Conservation (phyloP, 768 basidiomycete species). For the Pisolithus tinctorius region DNA sequence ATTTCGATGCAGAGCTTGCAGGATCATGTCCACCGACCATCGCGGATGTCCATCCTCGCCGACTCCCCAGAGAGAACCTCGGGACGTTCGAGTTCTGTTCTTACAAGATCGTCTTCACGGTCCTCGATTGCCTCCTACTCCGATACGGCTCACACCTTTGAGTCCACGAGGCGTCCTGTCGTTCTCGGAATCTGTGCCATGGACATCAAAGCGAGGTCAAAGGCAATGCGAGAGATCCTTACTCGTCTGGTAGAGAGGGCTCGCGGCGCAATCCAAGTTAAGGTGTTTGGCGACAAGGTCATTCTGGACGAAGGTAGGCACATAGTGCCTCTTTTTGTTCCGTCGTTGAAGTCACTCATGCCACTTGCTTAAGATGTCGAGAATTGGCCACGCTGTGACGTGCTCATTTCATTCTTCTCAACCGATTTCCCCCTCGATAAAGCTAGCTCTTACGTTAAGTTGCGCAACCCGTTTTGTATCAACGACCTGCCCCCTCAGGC, state of each 20-base stretch:
- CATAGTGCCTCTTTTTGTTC: conserved; percentile 2
- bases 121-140: conserved; percentile 66
- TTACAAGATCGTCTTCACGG: conserved; percentile 67
- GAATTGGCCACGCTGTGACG: conserved; percentile 95
- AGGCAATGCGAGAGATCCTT: conserved; percentile 93
- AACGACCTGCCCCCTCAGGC: conserved; percentile 92
- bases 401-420: conserved; percentile 98
- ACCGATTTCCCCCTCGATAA: conserved; percentile 97
- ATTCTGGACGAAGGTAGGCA: conserved; percentile 88
- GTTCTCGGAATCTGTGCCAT: conserved; percentile 90
- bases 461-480: conserved; percentile 90
- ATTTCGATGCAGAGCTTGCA: conserved; percentile 12
- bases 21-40: conserved; percentile 29
- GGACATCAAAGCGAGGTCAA: conserved; percentile 93
- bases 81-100: conserved; percentile 51
- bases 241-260: conserved; percentile 83
- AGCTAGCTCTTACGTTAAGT: conserved; percentile 85
- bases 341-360: not conserved
- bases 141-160: conserved; percentile 27
- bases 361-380: conserved; percentile 66
- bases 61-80: conserved; percentile 48
- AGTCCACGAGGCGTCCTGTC: conserved; percentile 44
- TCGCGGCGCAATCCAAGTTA: conserved; percentile 81
- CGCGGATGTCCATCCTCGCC: conserved; percentile 36
- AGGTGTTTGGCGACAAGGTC: conserved; percentile 99